Conservation (phyloP, 768 basidiomycete genomes). For the Leccinum uliginosum region DNA sequence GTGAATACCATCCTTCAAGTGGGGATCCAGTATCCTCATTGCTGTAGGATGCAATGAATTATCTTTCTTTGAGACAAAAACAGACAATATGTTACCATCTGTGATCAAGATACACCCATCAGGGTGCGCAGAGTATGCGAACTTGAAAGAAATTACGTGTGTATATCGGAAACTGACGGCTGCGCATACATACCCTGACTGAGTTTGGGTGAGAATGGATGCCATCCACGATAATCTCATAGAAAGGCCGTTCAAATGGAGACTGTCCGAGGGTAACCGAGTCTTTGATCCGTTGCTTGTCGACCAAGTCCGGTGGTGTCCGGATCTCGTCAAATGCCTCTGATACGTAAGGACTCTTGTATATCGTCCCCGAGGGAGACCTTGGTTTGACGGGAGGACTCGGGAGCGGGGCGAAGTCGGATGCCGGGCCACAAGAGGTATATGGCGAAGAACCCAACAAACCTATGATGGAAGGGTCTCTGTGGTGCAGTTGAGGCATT, state of each 20-base stretch:
- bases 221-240: slow-evolving; percentile 87
- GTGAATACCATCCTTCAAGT: slow-evolving; percentile 77
- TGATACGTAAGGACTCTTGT: slow-evolving; percentile 34
- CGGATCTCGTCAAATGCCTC: slow-evolving; percentile 60
- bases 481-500: slow-evolving; percentile 86
- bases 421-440: slow-evolving; percentile 40
- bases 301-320: slow-evolving; percentile 54
- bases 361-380: slow-evolving; percentile 2
- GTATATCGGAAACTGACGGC: neutral
- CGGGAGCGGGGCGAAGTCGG: slow-evolving; percentile 24
- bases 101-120: slow-evolving; percentile 88
- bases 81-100: slow-evolving; percentile 54
- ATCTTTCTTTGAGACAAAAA: neutral
- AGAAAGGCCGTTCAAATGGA: slow-evolving; percentile 69
- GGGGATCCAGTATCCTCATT: slow-evolving; percentile 82
- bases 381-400: slow-evolving; percentile 12
- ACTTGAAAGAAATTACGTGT: slow-evolving; percentile 34
- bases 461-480: slow-evolving; percentile 90
- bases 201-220: slow-evolving; percentile 90
- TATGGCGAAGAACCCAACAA: slow-evolving; percentile 75
- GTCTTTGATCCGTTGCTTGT: slow-evolving; percentile 17
- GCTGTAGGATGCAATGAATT: slow-evolving; percentile 39
- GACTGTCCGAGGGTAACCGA: slow-evolving; percentile 40
- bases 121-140: slow-evolving; percentile 79
- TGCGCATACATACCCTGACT: slow-evolving; percentile 56